Conservation (phyloP, 2,329 filamentous ascomycete species). For the Dendrostoma leiphaemia region DNA sequence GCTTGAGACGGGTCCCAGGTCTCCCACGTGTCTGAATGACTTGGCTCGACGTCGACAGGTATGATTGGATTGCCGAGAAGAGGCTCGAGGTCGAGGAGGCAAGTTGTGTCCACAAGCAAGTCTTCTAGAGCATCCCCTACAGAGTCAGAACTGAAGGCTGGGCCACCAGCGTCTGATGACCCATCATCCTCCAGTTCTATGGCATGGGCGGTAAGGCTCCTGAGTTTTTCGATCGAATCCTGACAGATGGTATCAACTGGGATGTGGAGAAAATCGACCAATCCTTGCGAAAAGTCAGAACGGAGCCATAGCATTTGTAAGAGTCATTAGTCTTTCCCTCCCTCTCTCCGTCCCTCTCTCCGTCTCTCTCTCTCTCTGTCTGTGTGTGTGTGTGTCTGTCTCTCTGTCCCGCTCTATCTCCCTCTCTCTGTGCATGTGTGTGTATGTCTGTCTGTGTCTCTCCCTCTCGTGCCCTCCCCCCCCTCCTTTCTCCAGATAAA, state of each 20-base stretch:
- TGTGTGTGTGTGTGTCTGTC: no score
- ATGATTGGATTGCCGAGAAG: slow-evolving; percentile 4
- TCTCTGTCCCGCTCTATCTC: no score
- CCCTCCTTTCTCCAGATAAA: no score
- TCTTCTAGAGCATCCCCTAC: background rate
- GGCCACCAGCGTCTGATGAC: background rate
- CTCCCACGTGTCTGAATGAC: background rate
- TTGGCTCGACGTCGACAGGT: background rate
- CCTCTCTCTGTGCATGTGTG: no score
- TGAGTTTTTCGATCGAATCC: background rate
- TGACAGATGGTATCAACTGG: background rate
- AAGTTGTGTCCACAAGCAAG: slow-evolving; percentile 6
- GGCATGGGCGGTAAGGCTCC: background rate
- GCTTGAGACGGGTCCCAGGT: background rate
- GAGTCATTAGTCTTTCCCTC: no score
- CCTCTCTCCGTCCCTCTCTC: no score
- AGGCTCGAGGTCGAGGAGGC: slow-evolving; percentile 6
- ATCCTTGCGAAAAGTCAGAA: background rate
- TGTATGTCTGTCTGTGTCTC: no score
- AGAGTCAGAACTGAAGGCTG: background rate
- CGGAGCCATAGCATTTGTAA: background rate
- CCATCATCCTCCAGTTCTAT: background rate
- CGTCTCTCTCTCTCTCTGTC: no score
- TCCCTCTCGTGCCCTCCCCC: no score
- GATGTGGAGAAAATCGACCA: background rate